Conservation (phyloP, 495 filamentous ascomycete species). For the Penicillium taxi region DNA sequence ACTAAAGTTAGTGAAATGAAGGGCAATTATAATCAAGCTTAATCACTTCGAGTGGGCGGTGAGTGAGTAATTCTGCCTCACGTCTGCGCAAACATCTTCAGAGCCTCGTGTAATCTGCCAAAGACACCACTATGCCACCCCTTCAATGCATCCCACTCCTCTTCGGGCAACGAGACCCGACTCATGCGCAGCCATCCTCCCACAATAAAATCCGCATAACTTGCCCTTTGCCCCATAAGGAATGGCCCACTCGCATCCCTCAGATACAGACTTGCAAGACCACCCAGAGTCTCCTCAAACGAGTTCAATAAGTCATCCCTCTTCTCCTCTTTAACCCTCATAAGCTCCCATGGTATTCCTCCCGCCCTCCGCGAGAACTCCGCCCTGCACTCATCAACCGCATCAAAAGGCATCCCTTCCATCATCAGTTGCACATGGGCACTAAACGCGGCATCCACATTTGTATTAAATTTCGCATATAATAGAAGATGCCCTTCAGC, state of each 20-base stretch:
- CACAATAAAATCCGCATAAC: constrained; percentile 56
- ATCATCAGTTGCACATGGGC: constrained; percentile 26
- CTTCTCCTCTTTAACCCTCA: constrained; percentile 34
- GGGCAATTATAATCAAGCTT: too few species aligned
- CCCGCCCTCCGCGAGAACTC: constrained; percentile 41
- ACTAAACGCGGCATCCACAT: constrained; percentile 46
- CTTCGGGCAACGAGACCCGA: constrained; percentile 20
- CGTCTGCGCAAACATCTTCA: constrained; percentile 27
- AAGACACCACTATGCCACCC: constrained; percentile 47
- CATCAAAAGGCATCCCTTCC: constrained; percentile 36
- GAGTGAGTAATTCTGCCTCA: too few species aligned
- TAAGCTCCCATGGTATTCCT: constrained; percentile 37
- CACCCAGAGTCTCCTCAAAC: constrained; percentile 35
- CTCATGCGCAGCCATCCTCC: constrained; percentile 52
- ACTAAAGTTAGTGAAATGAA: too few species aligned
- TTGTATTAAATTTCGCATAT: constrained; percentile 36
- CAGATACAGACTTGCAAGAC: constrained; percentile 36
- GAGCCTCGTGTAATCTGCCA: constrained; percentile 38
- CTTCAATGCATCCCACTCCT: constrained; percentile 44
- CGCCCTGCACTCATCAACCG: constrained; percentile 34
- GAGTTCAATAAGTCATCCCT: constrained; percentile 27
- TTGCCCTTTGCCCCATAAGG: constrained; percentile 35
- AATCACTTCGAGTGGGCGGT: too few species aligned
- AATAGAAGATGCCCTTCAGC: constrained; percentile 9
- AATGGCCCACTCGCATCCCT: constrained; percentile 41